Percentiles rank a stretch among this genome's conserved stretches.
These are phyloP conservation scores for Colletotrichum sp. DNA, from an alignment of 2,329 filamentous ascomycete species.

Conservation along the genomic window DNA sequence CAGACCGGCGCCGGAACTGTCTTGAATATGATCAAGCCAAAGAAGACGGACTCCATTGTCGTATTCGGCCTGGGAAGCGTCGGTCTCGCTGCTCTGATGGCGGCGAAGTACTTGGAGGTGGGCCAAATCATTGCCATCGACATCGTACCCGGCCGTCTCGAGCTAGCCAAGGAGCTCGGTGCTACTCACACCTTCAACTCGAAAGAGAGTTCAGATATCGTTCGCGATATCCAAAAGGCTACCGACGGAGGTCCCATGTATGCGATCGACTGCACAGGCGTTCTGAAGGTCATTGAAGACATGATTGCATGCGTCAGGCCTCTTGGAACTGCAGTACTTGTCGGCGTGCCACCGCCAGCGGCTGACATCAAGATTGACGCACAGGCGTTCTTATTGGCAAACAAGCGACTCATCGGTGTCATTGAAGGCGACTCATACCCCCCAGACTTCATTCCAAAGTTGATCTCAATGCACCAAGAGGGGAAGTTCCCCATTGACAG, in stretches of 20 bases:
- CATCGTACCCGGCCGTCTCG: conserved; percentile 88
- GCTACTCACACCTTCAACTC: conserved; percentile 98
- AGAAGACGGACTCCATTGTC: conserved; percentile 87
- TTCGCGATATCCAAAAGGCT: conserved; percentile 94
- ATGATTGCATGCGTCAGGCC: background rate
- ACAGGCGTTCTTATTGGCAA: background rate
- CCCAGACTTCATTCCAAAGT: background rate
- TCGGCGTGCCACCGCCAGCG: conserved; percentile 8
- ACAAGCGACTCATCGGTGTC: conserved; percentile 1
- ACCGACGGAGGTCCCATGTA: conserved; percentile 98
- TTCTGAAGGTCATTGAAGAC: conserved; percentile 79
- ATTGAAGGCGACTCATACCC: conserved; percentile 7
- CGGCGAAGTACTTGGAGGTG: conserved; percentile 85
- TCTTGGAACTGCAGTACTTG: background rate
- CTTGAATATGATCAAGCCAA: conserved; percentile 88
- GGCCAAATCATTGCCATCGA: conserved; percentile 75
- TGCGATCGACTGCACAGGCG: conserved; percentile 98
- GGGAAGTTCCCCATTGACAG: conserved; percentile 8
- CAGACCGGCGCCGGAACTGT: conserved; percentile 98
- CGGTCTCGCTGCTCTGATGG: conserved; percentile 88
- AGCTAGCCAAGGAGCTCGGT: conserved; percentile 91
- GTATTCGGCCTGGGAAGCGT: conserved; percentile 97
- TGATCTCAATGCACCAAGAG: conserved; percentile 9
- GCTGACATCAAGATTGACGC: conserved; percentile 8
- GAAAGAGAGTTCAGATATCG: conserved; percentile 75